phyloP scores from a whole-genome alignment of 2,329 filamentous ascomycete genomes.

The Torrubiella hemipterigena region DNA sequence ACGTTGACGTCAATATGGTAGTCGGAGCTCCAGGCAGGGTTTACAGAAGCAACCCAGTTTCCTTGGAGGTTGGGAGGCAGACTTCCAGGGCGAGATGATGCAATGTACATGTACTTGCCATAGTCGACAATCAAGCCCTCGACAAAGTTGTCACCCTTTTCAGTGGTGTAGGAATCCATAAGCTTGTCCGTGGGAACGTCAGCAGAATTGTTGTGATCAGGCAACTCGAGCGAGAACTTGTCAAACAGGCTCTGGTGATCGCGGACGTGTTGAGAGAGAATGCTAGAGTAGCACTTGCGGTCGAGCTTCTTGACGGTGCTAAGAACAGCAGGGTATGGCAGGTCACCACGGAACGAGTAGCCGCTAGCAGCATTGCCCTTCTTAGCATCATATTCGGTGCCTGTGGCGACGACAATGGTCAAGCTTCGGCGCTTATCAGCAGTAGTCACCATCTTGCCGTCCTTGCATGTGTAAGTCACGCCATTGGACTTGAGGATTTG shows the following conservation, averaged over 20 bases:
- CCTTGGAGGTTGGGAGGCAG: constrained; percentile 47
- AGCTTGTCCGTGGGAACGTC: constrained; percentile 20
- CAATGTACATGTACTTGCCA: constrained; percentile 24
- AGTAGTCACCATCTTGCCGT: constrained; percentile 16
- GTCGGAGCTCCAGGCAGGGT: constrained; percentile 32
- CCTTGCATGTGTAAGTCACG: constrained; percentile 4
- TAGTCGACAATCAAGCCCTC: constrained; percentile 2
- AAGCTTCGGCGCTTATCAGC: constrained; percentile 13
- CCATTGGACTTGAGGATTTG: constrained; percentile 13
- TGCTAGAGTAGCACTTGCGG: constrained; percentile 15
- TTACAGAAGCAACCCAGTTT: constrained; percentile 35
- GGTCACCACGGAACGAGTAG: constrained; percentile 35
- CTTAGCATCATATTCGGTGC: constrained; percentile 36
- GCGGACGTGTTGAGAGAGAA: constrained; percentile 22
- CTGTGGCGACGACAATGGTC: constrained; percentile 29
- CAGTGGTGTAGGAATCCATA: background rate
- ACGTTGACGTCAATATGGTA: constrained; percentile 49
- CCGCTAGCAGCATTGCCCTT: constrained; percentile 28
- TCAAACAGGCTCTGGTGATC: constrained; percentile 27
- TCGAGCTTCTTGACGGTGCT: constrained; percentile 18
- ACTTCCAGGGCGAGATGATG: constrained; percentile 35
- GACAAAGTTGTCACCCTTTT: constrained; percentile 1
- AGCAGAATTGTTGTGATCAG: constrained; percentile 28
- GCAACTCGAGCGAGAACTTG: constrained; percentile 29
- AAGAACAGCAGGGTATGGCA: constrained; percentile 28